These are phyloP conservation scores for Luffa aegyptiaca DNA, from an alignment of 306 rosid species.

Conservation along the genomic window DNA sequence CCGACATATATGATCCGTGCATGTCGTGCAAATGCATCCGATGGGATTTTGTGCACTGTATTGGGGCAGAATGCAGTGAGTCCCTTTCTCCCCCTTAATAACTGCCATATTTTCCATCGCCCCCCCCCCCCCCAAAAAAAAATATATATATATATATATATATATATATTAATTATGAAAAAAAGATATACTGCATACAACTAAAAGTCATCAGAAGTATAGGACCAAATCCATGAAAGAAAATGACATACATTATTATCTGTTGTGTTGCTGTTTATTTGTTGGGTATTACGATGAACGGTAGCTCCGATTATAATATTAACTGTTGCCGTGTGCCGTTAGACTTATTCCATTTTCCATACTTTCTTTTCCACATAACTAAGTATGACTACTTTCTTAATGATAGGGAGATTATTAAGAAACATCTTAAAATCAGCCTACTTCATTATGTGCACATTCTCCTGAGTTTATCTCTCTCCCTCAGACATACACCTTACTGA, in stretches of 20 bases:
- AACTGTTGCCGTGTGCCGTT: neutral
- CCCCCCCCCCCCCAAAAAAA: too few species aligned
- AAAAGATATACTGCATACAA: neutral
- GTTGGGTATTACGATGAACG: neutral
- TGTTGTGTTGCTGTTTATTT: neutral
- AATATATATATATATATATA: too few species aligned
- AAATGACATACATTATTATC: neutral
- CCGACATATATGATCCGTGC: conserved; percentile 99
- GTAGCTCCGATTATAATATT: neutral
- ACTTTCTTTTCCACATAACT: neutral
- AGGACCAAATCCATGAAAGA: neutral
- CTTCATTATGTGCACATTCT: neutral
- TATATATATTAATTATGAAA: neutral
- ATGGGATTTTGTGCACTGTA: conserved; percentile 91
- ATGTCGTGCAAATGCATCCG: conserved; percentile 93
- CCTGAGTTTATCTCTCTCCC: neutral
- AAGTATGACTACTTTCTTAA: neutral
- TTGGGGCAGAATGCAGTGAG: conserved; percentile 97
- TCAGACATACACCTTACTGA: neutral
- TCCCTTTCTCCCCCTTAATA: conserved; percentile 14
- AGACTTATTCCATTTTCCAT: neutral
- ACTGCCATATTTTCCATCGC: neutral
- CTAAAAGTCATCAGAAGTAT: neutral
- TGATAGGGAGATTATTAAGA: neutral
- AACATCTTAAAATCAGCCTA: neutral